Conservation (phyloP, 2,329 filamentous ascomycete genomes). For the Thelonectria rubi region DNA sequence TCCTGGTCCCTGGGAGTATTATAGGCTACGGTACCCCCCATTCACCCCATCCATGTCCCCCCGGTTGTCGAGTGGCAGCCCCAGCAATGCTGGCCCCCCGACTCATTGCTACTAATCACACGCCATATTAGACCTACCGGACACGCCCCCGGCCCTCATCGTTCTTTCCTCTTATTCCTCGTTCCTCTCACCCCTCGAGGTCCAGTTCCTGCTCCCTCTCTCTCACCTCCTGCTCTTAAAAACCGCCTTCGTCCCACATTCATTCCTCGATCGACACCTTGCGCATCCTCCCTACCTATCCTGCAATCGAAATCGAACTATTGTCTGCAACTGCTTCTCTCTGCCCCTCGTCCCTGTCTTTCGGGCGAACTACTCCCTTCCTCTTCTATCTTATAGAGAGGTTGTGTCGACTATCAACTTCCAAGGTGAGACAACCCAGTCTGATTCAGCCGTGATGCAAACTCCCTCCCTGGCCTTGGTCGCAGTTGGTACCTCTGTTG, state of each 20-base stretch:
- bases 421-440: slow-evolving; percentile 6
- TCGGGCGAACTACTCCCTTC: background rate
- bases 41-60: too few species aligned
- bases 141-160: too few species aligned
- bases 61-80: too few species aligned
- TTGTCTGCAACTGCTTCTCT: background rate
- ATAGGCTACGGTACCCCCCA: too few species aligned
- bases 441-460: slow-evolving; percentile 12
- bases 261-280: background rate
- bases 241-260: background rate
- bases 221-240: background rate
- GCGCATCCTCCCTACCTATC: background rate
- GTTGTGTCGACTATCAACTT: background rate
- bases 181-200: too few species aligned
- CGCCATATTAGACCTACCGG: too few species aligned
- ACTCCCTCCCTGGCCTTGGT: slow-evolving; percentile 1
- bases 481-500: background rate
- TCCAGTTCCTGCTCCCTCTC: too few species aligned
- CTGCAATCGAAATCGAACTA: background rate
- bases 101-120: too few species aligned
- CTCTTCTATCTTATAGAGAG: background rate
- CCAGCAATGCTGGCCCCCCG: too few species aligned
- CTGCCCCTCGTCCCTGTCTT: background rate
- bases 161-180: too few species aligned
- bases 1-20: too few species aligned